Evolutionary conservation across 768 basidiomycete species (phyloP).

Genomic region (Rhizopogon sp.): DNA sequence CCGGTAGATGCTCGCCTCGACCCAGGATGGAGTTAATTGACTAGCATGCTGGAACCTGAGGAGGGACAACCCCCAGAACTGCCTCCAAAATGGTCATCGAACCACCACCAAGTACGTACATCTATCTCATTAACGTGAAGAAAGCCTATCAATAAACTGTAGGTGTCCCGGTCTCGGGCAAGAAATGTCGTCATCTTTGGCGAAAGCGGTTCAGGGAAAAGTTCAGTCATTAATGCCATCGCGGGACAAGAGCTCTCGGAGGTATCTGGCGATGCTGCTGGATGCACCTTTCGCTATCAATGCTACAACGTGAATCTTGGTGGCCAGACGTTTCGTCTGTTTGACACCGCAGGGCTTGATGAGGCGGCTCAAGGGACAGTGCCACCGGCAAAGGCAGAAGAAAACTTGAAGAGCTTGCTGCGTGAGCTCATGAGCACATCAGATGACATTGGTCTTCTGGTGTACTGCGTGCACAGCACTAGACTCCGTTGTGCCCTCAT

Average conservation of each 20-base stretch:
- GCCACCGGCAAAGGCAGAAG: slow-evolving; percentile 24
- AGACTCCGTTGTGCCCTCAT: slow-evolving; percentile 22
- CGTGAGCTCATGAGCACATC: slow-evolving; percentile 17
- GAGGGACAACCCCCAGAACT: too few species aligned
- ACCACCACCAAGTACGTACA: neutral
- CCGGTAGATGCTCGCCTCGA: too few species aligned
- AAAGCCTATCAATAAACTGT: neutral
- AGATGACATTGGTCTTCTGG: slow-evolving; percentile 21
- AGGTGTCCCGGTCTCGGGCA: too few species aligned
- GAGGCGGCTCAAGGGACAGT: slow-evolving; percentile 28
- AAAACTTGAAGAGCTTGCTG: slow-evolving; percentile 19
- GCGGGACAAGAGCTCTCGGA: slow-evolving; percentile 18
- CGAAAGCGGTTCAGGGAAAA: slow-evolving; percentile 22
- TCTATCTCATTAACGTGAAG: too few species aligned
- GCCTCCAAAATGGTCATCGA: neutral
- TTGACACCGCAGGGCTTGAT: slow-evolving; percentile 37
- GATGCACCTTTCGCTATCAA: slow-evolving; percentile 29
- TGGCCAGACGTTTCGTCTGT: slow-evolving; percentile 20
- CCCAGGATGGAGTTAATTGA: too few species aligned
- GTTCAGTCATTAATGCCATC: slow-evolving; percentile 29
- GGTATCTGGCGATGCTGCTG: slow-evolving; percentile 27
- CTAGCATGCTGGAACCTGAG: too few species aligned
- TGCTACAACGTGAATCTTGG: slow-evolving; percentile 22
- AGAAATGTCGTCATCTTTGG: slow-evolving; percentile 10
- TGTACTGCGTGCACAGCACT: slow-evolving; percentile 21